Evolutionary conservation across 805 yeast species (phyloP).

Genomic region (Cyberlindnera maritima): DNA sequence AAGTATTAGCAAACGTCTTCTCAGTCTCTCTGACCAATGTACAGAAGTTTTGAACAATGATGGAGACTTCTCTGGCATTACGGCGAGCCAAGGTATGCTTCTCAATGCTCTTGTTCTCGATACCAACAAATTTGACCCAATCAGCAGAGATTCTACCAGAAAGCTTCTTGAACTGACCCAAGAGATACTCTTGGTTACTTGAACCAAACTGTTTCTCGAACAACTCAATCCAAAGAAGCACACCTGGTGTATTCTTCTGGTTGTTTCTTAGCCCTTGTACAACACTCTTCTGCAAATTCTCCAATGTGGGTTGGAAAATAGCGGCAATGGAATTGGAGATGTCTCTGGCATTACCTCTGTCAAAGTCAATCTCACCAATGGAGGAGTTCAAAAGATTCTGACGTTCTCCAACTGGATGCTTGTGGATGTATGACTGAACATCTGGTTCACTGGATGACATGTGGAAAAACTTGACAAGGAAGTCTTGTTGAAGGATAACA

Average conservation of each 20-base stretch:
- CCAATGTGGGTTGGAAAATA: constrained; percentile 40
- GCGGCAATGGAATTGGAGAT: constrained; percentile 42
- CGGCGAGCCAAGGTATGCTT: constrained; percentile 34
- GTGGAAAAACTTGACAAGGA: constrained; percentile 41
- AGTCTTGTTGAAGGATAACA: constrained; percentile 37
- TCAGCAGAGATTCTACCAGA: constrained; percentile 46
- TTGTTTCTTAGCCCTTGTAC: constrained; percentile 34
- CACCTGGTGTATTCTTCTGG: constrained; percentile 40
- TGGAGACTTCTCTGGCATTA: constrained; percentile 40
- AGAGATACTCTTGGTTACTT: constrained; percentile 63
- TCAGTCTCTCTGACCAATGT: constrained; percentile 42
- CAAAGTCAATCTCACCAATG: constrained; percentile 40
- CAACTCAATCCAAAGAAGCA: constrained; percentile 42
- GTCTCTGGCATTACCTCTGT: constrained; percentile 46
- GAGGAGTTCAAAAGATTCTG: constrained; percentile 29
- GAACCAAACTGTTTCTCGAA: constrained; percentile 37
- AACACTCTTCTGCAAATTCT: constrained; percentile 31
- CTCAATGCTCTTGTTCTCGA: constrained; percentile 47
- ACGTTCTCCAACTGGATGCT: constrained; percentile 33
- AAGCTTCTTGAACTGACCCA: constrained; percentile 47
- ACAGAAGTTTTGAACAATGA: constrained; percentile 46
- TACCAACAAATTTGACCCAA: constrained; percentile 60
- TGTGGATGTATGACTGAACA: constrained; percentile 31
- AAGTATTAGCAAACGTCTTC: constrained; percentile 10
- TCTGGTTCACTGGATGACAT: constrained; percentile 32